Evolutionary conservation across 805 yeast genomes (phyloP), one percentile per base, ranked within the genome.

Genomic region (Pichia paraexigua): DNA sequence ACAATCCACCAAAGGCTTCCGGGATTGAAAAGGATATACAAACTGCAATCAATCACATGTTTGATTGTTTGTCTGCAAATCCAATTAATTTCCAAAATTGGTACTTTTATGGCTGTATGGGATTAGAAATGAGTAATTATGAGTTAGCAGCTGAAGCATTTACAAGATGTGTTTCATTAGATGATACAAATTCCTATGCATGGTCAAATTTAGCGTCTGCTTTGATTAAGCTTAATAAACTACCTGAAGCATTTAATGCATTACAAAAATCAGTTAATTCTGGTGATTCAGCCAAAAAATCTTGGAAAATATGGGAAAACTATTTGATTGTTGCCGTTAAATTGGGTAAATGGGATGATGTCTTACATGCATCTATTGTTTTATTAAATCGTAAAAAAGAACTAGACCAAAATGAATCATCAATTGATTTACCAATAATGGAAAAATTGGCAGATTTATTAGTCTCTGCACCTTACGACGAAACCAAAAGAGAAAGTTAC

Each of bases 141-240:
- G 85, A 82, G 24, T 67, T 86, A 43, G 96, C 97, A 0, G 83
- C 95, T 0, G 95, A 87, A 63, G 97, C 97, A 0, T 91, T 94
- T 64, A 84, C 96, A 0, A 75, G 97, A 60, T 89, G 97, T 70
- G 91, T 90, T 32, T 73, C 95, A 0, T 64, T 91, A 40, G 96
- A 90, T 64, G 95, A 87, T 24, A 76, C 83, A 0, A 89, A 82
- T 60, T 74, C 91, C 1, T 81, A 81, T 62, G 80, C 96, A 2
- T 94, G 99, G 99, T 83, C 95, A 12, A 94, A 94, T 63, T 74
- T 94, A 59, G 89, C 96, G 6, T 82, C 94, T 12, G 83, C 97
- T 0, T 74, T 87, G 50, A 69, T 90, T 41, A 78, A 77, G 55
- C 62, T 77, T 48, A 83, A 77, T 49, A 86, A 87, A 65, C 66